Base-by-base conservation (phyloP, 202 grass and related monocot species). In the Musa balbisiana region DNA sequence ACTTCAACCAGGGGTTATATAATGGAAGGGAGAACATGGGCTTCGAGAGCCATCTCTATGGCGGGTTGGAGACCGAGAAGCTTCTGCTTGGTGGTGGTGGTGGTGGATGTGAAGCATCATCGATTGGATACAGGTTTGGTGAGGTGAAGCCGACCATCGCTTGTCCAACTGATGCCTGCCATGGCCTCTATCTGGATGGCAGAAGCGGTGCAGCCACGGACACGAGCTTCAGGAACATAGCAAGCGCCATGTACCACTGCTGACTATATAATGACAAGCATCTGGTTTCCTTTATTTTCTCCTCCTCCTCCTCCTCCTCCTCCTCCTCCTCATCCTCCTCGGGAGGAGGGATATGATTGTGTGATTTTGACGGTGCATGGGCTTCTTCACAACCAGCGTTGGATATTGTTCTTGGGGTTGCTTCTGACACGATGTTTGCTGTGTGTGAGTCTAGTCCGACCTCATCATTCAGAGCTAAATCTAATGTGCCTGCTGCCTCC, bases 331-430 rank as follows among this genome's bases (percentile, higher is more conserved):
- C 50, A 62, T 80, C 53, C 53, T 56, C 74, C 54, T 79, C 21
- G 79, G 85, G 8, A 43, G 24, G 67, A 16, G 67, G 51, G 67
- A 15, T 79, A 70, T 14, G 64, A 21, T 49, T 79, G 74, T 84
- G 70, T 82, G 69, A 62, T 59, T 81, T 83, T 83, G 85, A 83
- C 58, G 74, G 76, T 83, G 83, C 85, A 87, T 80, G 65, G 55
- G 72, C 75, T 78, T 74, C 78, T 79, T 69, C 60, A 69, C 49
- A 78, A 22, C 1, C 63, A 72, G 20, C 27, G 76, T 80, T 76
- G 62, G 10, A 11, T 70, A 15, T 70, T 16, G 29, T 76, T 73
- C 71, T 76, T 79, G 69, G 80, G 79, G 70, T 76, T 49, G 53
- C 54, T 55, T 76, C 64, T 85, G 78, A 80, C 72, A 56, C 74